A percentile compares a stretch with the other conserved stretches of the same genome.
Evolutionary conservation across 225 moss, liverwort and hornwort species (phyloP).

Genomic region (Antitrichia curtipendula): DNA sequence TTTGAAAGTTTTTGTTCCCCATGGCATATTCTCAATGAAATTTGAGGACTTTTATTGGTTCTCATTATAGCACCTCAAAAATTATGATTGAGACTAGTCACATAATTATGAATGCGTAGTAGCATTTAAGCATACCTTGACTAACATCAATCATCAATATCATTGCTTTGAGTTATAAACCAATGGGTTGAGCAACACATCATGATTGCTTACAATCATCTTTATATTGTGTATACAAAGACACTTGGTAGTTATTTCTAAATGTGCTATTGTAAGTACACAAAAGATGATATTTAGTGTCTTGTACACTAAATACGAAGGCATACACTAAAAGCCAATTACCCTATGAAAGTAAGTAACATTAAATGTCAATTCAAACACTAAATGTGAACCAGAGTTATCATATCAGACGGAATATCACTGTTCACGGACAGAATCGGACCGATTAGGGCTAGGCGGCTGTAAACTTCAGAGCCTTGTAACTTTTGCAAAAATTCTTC

Average conservation of each 20-base stretch:
- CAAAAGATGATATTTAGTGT: no score
- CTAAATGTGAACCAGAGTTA: no score
- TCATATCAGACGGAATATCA: no score
- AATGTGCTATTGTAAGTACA: no score
- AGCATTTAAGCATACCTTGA: background rate
- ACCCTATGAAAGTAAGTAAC: no score
- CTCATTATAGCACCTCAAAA: rapidly evolving
- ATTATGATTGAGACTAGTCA: background rate
- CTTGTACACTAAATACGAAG: no score
- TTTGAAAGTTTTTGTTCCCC: background rate
- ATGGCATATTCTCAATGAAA: background rate
- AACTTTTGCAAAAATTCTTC: no score
- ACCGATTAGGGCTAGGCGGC: no score
- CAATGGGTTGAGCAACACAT: background rate
- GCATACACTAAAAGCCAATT: no score
- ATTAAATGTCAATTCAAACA: no score
- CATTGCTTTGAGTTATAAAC: background rate
- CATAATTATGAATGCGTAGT: background rate
- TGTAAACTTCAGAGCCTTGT: no score
- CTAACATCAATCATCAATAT: background rate
- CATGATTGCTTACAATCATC: background rate
- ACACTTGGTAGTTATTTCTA: background rate
- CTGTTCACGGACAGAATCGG: no score
- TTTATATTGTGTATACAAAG: background rate
- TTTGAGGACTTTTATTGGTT: background rate